Base-by-base conservation (phyloP, 2,329 filamentous ascomycete genomes). In the Leptographium galeiforme region DNA sequence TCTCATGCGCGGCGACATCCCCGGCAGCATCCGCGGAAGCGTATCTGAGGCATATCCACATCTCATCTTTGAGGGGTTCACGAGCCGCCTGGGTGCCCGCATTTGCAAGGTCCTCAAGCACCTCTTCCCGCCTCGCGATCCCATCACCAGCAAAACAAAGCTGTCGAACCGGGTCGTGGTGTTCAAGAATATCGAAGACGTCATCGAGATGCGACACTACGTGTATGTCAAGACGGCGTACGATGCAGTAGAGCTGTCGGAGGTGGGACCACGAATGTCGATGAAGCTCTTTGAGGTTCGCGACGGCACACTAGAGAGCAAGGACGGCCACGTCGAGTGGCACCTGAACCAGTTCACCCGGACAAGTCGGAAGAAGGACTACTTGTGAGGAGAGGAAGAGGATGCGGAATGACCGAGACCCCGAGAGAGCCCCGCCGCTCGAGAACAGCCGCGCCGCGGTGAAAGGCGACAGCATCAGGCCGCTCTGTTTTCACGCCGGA, bases 311-410 rank as follows among this genome's bases (percentile, higher is more conserved):
- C 72, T 96, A 56, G 93, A 97, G 65, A 95, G 90, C 63, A 94
- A 94, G 68, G 87, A 94, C 60, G 91, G 91, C 5, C 93, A 98
- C 68, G 82, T 94, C 6, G 93, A 98, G 70, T 98, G 93, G 93
- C 86, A 93, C 58, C 75, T 98, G 58, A 94, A 88, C 57, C 91
- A 96, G 65, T 98, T 95, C 68, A 98, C 91, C 10, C 78, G 93
- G 60, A 97, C 91, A 14, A 84, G 85, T 62, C 82, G 83, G 70
- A 97, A 97, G 80, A 96, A 96, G 81, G 89, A 95, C 64, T 95
- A 95, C 65, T 76, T 96, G 53, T 96, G 70, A 81, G 41, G 41
- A 44, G 10, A 16, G 43, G 7, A 32, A 30, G 43, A 32, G 43
- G 43, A 12, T n/a, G 25, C 32, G 43, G 19, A 45, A 32, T 8